Evolutionary conservation across 345 rosid genomes (phyloP), one percentile per base, ranked within the genome.

Genomic region (Litchi chinensis): DNA sequence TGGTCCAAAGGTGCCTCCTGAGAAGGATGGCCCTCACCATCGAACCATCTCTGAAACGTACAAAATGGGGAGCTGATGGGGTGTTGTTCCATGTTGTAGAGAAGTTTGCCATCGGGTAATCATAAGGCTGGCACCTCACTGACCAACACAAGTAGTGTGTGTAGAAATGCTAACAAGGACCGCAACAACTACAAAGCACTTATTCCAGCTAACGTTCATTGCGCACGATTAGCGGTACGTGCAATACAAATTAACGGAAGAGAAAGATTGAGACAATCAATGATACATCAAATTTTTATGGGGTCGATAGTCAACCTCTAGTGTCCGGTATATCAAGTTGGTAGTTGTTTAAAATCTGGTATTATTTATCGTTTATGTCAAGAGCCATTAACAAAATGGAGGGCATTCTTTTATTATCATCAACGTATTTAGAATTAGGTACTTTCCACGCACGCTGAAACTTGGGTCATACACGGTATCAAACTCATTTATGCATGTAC

Each of bases 21-120:
- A 75, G 74, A 64, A 80, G 85, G 46, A 82, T 26, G 44, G 78
- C n/a, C 63, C 76, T 71, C 43, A 84, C 75, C 7, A 11, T 26
- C 28, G 83, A 80, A 52, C 83, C 79, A 24, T 54, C 82, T 0
- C 2, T 0, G 26, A 74, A 80, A 1, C 0, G 3, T 5, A 63
- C 57, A 3, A 70, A 24, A 73, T 71, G n/a, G 0, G 26, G 28
- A 32, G 68, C 73, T 2, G 70, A 40, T 6, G 48, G 37, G 37
- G 1, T 32, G 37, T 32, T 32, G 37, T 32, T 32, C 37, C 37
- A 32, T 32, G 37, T 37, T 64, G 78, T 74, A 39, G 83, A 80
- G 32, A 82, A 76, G 44, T 18, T 69, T 19, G 85, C 83, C 12
- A 76, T 32, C 70, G 83, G 79, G 57, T 73, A 71, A 32, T 32